Evolutionary conservation across 2,329 filamentous ascomycete genomes (phyloP), one percentile per base, ranked within the genome.

Genomic region (Cryphonectria parasitica): DNA sequence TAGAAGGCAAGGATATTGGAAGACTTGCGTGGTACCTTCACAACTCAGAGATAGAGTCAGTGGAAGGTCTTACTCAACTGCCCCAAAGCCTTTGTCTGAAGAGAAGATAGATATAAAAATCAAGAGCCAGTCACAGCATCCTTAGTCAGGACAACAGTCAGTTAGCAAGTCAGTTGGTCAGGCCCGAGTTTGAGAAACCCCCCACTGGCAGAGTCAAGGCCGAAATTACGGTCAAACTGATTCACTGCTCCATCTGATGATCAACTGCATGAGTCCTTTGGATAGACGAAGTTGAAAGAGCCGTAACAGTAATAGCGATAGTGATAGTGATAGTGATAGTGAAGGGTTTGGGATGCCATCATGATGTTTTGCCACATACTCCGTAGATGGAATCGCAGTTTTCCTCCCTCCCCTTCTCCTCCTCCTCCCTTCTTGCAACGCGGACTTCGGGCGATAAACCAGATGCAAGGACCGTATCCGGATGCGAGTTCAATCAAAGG

Each of bases 241-340:
- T 39, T 61, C 58, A 61, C 58, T 61, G 58, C 34, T 61, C 22
- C 58, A 39, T 31, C 19, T 61, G 58, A 39, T 61, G 7, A 31
- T 31, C 25, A 31, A 31, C 54, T 58, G 54, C 54, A 31, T 15
- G 13, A 19, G 54, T 19, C 28, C n/a, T 15, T 10, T 19, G 5
- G 5, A 6, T 2, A 31, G n/a, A 5, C 28, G 15, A 15, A 8
- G 8, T 28, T 7, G 31, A 28, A 56, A 56, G 13, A 31, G 54
- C 54, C 15, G 15, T 7, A 17, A 28, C 3, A 56, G 2, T 34
- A n/a, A 31, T 25, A n/a, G n/a, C 13, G 15, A 31, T 19, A 58
- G n/a, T 28, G 15, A 31, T 19, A 58, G 15, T 8, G 54, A 31
- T 22, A 11, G 45, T 2, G 22, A 25, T 17, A 31, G 13, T 28